Percentiles rank a stretch among this genome's conserved stretches.
Evolutionary conservation across 2,329 filamentous ascomycete species (phyloP).

Genomic region (Aspergillus sp.): DNA sequence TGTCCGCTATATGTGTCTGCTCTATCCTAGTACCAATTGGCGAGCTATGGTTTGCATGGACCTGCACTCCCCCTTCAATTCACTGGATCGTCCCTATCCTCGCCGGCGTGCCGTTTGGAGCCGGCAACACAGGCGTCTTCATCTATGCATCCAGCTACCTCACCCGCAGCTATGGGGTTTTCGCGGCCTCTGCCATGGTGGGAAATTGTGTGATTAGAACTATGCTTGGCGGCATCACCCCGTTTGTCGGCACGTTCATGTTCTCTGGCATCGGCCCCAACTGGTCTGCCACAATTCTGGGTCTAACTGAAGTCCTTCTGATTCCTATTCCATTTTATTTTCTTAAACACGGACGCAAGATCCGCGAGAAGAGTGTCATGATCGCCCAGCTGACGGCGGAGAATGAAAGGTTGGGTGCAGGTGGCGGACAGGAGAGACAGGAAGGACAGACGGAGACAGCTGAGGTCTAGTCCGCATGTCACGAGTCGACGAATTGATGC

Average conservation of each 20-base stretch:
- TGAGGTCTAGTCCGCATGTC: not conserved
- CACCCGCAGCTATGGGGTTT: slow-evolving; percentile 73
- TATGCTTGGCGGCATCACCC: slow-evolving; percentile 70
- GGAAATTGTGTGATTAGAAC: slow-evolving; percentile 73
- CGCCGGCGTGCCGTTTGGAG: slow-evolving; percentile 74
- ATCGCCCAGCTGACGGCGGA: slow-evolving; percentile 56
- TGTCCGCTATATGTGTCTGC: slow-evolving; percentile 73
- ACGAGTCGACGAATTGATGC: not conserved
- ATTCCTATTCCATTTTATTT: slow-evolving; percentile 80
- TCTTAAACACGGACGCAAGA: slow-evolving; percentile 57
- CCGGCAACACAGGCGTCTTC: slow-evolving; percentile 72
- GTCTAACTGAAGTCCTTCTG: slow-evolving; percentile 65
- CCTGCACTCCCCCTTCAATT: slow-evolving; percentile 68
- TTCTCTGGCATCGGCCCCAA: slow-evolving; percentile 66
- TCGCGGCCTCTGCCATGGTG: slow-evolving; percentile 73
- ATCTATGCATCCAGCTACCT: slow-evolving; percentile 81
- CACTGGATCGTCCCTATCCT: slow-evolving; percentile 79
- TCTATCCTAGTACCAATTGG: slow-evolving; percentile 70
- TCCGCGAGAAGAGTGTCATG: slow-evolving; percentile 51
- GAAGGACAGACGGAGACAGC: slow-evolving; percentile 8
- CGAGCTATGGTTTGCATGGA: slow-evolving; percentile 86
- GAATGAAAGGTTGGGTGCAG: slow-evolving; percentile 43
- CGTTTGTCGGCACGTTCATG: slow-evolving; percentile 69
- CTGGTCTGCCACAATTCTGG: slow-evolving; percentile 74
- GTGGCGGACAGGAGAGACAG: slow-evolving; percentile 21